Evolutionary conservation across 2,329 filamentous ascomycete species (phyloP).

Genomic region (Fusarium fujikuroi): DNA sequence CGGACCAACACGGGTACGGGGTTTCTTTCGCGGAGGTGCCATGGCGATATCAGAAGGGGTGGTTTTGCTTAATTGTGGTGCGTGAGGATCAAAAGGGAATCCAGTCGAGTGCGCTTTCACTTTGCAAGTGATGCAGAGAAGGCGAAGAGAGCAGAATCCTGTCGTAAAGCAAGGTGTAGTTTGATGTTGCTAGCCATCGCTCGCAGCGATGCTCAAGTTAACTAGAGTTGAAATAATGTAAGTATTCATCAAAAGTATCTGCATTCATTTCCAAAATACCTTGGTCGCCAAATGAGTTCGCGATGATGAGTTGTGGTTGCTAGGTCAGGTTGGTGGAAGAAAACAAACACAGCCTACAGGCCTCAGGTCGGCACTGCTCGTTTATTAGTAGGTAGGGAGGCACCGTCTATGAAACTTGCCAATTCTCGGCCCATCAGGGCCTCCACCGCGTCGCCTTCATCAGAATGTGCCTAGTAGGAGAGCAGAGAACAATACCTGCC

Average conservation of each 20-base stretch:
- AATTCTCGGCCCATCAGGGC: neutral
- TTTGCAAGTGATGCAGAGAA: neutral
- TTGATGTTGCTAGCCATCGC: neutral
- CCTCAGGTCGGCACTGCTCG: neutral
- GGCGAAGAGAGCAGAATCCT: neutral
- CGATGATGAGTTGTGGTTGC: neutral
- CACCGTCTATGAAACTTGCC: neutral
- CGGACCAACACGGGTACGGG: conserved; percentile 24
- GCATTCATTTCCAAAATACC: neutral
- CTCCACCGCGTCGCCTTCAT: neutral
- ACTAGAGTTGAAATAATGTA: neutral
- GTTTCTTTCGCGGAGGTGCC: conserved; percentile 33
- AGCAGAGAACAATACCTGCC: neutral
- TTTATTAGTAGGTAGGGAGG: neutral
- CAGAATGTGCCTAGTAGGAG: neutral
- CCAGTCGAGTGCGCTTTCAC: neutral
- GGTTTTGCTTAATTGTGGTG: neutral
- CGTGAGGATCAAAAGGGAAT: neutral
- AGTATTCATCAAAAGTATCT: neutral
- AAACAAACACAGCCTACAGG: neutral
- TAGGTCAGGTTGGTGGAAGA: neutral
- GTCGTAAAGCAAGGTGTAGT: neutral
- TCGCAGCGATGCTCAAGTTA: neutral
- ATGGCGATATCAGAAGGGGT: neutral
- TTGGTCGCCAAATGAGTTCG: neutral